Conservation (phyloP, 2,329 filamentous ascomycete species). For the Nothomitra cinnamomea region DNA sequence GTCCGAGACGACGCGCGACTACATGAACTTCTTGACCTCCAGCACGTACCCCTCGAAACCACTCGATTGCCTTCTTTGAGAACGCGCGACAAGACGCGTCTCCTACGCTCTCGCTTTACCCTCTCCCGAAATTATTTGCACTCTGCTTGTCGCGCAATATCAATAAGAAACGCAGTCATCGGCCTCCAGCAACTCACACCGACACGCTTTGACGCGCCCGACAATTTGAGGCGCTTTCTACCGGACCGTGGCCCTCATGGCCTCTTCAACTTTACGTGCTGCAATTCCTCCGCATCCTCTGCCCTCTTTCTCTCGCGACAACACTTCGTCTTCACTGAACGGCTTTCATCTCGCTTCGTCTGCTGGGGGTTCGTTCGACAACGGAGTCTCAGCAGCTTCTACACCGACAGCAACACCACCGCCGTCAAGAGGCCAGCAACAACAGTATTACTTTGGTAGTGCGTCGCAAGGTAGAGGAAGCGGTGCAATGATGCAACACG, state of each 20-base stretch:
- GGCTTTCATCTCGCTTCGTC: not conserved
- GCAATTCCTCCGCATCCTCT: not conserved
- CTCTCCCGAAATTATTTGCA: not conserved
- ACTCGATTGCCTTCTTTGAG: not conserved
- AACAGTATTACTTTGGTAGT: not conserved
- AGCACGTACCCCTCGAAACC: not conserved
- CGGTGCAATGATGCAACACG: slow-evolving; percentile 13
- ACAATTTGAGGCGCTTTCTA: not conserved
- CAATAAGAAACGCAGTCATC: not conserved
- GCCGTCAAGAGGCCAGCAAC: not conserved
- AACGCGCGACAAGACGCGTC: slow-evolving; percentile 1
- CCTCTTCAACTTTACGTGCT: slow-evolving; percentile 4
- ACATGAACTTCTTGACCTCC: not conserved
- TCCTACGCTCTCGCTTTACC: not conserved
- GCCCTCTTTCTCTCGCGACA: slow-evolving; percentile 1
- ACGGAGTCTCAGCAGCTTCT: not conserved
- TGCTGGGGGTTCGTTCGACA: not conserved
- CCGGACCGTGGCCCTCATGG: slow-evolving; percentile 1
- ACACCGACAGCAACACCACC: not conserved
- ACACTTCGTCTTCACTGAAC: not conserved
- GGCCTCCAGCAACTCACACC: not conserved
- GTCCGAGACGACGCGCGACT: not conserved
- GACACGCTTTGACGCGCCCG: not conserved
- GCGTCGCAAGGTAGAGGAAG: not conserved
- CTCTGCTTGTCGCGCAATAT: not conserved